Percentiles rank a stretch among this genome's conserved stretches.
Evolutionary conservation across 345 rosid species (phyloP).

Genomic region (Hibiscus syriacus): DNA sequence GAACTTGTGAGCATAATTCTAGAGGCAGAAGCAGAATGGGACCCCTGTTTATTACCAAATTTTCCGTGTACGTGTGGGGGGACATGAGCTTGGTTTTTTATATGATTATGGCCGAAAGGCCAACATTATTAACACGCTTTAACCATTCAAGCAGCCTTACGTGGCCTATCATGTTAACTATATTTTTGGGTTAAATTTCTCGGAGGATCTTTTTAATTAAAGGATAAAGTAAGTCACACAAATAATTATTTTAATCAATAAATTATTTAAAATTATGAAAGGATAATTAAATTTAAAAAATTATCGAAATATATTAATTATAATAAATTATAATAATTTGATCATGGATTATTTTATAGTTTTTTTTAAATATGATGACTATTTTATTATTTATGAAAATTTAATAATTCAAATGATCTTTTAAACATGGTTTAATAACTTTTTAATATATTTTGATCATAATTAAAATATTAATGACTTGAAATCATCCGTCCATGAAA

Average conservation of each 20-base stretch:
- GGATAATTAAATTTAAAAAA: too few relatives aligned
- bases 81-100: background rate
- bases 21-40: conserved; percentile 24
- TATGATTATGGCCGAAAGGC: background rate
- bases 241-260: too few relatives aligned
- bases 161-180: conserved; percentile 20
- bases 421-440: too few relatives aligned
- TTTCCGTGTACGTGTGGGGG: background rate
- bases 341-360: too few relatives aligned
- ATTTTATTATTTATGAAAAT: too few relatives aligned
- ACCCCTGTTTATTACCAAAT: conserved; percentile 15
- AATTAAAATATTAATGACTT: conserved; percentile 31
- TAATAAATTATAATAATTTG: too few relatives aligned
- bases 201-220: conserved; percentile 4
- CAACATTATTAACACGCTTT: background rate
- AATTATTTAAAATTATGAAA: too few relatives aligned
- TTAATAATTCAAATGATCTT: too few relatives aligned
- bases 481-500: conserved; percentile 13
- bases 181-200: conserved; percentile 32
- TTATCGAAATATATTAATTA: too few relatives aligned
- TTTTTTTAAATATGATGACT: too few relatives aligned
- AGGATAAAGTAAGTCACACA: too few relatives aligned
- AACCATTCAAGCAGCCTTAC: conserved; percentile 15
- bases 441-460: too few relatives aligned
- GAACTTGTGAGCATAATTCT: conserved; percentile 17